Percentiles rank a stretch among this genome's conserved stretches.
Evolutionary conservation across 2,329 filamentous ascomycete species (phyloP).

Genomic region (Fonsecaea erecta): DNA sequence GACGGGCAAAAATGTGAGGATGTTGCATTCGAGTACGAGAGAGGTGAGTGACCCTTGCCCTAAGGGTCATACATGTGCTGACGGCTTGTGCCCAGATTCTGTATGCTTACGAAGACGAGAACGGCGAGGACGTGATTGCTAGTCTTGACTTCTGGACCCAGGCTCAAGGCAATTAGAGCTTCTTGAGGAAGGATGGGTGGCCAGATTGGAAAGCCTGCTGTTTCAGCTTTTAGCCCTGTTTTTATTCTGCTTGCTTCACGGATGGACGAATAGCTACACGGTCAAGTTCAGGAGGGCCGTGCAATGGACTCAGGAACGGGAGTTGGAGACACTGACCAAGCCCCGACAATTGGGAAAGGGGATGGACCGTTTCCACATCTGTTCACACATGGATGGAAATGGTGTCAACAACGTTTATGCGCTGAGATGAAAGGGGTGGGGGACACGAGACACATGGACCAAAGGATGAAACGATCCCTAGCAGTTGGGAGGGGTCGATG

Average conservation of each 20-base stretch:
- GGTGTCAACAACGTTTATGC: neutral
- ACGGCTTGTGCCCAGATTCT: slow-evolving; percentile 70
- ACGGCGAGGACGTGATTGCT: slow-evolving; percentile 89
- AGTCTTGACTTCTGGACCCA: slow-evolving; percentile 91
- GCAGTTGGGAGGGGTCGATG: neutral
- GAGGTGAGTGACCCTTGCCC: slow-evolving; percentile 67
- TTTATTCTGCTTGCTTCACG: slow-evolving; percentile 1
- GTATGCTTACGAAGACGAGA: slow-evolving; percentile 96
- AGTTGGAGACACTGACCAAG: slow-evolving; percentile 1
- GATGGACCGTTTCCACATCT: neutral
- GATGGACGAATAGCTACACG: neutral
- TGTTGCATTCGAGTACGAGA: slow-evolving; percentile 95
- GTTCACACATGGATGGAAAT: neutral
- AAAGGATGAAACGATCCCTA: neutral
- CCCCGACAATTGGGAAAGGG: neutral
- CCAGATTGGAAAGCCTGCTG: slow-evolving; percentile 8
- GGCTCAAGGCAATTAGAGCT: slow-evolving; percentile 25
- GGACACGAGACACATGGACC: neutral
- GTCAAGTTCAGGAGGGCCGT: neutral
- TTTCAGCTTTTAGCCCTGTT: slow-evolving; percentile 2
- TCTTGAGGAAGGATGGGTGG: neutral
- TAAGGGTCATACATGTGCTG: neutral
- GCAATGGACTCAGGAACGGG: neutral
- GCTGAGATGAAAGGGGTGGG: neutral
- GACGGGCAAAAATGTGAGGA: slow-evolving; percentile 93